Evolutionary conservation across 495 filamentous ascomycete genomes (phyloP).

Genomic region (Glonium stellatum): DNA sequence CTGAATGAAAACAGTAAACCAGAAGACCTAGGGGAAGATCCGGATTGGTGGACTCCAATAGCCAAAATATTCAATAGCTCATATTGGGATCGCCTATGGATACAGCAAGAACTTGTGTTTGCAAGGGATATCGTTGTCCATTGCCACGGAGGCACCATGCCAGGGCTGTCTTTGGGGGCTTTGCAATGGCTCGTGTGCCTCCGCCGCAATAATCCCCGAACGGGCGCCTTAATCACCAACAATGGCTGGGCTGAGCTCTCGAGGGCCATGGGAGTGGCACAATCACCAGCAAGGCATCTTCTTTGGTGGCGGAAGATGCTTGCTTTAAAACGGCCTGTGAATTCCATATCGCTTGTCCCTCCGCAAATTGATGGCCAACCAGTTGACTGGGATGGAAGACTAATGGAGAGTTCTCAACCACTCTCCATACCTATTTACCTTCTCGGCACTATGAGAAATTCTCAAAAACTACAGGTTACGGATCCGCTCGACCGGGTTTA

Average conservation of each 20-base stretch:
- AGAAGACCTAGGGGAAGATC: background rate
- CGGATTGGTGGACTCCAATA: background rate
- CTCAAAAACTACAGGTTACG: background rate
- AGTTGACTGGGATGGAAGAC: background rate
- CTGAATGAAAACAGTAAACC: background rate
- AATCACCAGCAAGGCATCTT: background rate
- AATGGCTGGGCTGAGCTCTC: background rate
- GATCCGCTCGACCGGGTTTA: background rate
- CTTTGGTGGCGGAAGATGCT: background rate
- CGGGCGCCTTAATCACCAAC: background rate
- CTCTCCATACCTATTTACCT: background rate
- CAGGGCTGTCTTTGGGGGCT: background rate
- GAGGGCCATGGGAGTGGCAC: background rate
- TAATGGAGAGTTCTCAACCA: background rate
- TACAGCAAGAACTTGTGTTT: background rate
- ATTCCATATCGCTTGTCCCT: background rate
- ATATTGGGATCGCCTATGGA: conserved; percentile 1
- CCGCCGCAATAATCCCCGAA: background rate
- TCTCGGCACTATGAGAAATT: background rate
- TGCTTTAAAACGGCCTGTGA: background rate
- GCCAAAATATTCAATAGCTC: background rate
- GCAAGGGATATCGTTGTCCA: background rate
- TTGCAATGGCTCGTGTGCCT: background rate
- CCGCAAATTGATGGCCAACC: background rate
- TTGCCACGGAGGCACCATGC: background rate